These are phyloP conservation scores for Gaeumannomyces sp. DNA, from an alignment of 2,329 filamentous ascomycete species.

Conservation along the genomic window DNA sequence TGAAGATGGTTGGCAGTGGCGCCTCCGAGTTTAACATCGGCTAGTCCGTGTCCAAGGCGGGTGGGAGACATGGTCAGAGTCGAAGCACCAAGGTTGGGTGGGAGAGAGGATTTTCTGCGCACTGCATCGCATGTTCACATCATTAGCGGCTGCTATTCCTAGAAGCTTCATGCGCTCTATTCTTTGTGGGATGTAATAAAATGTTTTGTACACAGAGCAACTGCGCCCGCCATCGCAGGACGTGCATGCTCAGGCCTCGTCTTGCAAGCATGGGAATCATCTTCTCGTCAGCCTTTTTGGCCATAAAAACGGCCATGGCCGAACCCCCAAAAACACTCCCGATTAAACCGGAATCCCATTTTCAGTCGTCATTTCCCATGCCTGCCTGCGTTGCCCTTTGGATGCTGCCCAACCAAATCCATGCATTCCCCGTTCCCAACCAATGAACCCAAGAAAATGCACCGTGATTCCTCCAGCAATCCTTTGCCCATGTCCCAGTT, in stretches of 20 bases:
- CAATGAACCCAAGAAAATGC: slow-evolving; percentile 1
- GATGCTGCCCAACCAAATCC: not conserved
- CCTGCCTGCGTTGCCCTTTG: not conserved
- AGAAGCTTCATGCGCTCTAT: not conserved
- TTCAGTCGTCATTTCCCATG: not conserved
- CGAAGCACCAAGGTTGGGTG: not conserved
- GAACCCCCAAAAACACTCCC: no score
- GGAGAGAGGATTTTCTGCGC: not conserved
- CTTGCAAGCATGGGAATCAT: not conserved
- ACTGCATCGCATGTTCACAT: not conserved
- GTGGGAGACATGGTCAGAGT: no score
- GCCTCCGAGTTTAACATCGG: slow-evolving; percentile 21
- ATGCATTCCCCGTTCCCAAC: not conserved
- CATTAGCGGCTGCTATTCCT: not conserved
- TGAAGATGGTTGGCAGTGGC: slow-evolving; percentile 19
- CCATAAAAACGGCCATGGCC: not conserved
- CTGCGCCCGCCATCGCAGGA: not conserved
- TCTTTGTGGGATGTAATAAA: not conserved
- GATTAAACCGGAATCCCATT: not conserved
- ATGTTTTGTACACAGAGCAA: not conserved
- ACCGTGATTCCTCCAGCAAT: not conserved
- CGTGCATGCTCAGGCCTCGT: not conserved
- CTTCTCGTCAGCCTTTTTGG: not conserved
- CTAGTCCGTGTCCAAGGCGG: slow-evolving; percentile 2
- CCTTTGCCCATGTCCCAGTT: slow-evolving; percentile 1